Base-by-base conservation (phyloP, 2,329 filamentous ascomycete genomes). In the Tolypocladium sp. region DNA sequence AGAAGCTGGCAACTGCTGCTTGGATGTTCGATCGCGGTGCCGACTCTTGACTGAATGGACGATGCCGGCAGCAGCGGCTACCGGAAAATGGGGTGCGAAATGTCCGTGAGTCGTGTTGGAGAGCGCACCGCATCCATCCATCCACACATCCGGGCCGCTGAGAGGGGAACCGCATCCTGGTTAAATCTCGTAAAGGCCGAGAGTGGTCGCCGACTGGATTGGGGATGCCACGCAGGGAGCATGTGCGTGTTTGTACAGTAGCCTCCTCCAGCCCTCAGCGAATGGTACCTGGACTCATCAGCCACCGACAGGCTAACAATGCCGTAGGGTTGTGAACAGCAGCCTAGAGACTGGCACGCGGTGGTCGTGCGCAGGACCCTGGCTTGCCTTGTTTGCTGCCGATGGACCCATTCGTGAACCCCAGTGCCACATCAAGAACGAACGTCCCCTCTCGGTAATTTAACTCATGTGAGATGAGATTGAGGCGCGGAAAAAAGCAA, bases 361-460 rank as follows among this genome's bases (percentile, higher is more conserved):
- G 44, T 25, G 44, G 46, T 30, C 13, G 46, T 9, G 27, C 27
- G 27, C 46, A 33, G 17, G 20, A n/a, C 27, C 30, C 27, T 9
- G 20, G 30, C 49, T 35, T 33, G 30, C 30, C 30, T n/a, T 52
- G 49, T 52, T 52, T 52, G 49, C 49, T 52, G 49, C 30, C 49
- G 17, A 35, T 10, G 30, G 49, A 52, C 49, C 17, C 6, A 25
- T 12, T 22, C 55, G 20, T 44, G 35, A 33, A 15, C 49, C 49
- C 49, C 27, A 35, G 27, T 27, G 35, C 53, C 53, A 55, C 53
- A 55, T 30, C 53, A 55, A 40, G 53, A 38, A 30, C 35, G 20
- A 33, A 27, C 38, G 25, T 57, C 33, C 41, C 41, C 46, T 58
- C 56, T 49, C 37, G 46, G 46, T 53, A 58, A 58, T 58, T 53